phyloP scores from a whole-genome alignment of 1,284 basidiomycete genomes.

The Sanguinoderma infundibulare region DNA sequence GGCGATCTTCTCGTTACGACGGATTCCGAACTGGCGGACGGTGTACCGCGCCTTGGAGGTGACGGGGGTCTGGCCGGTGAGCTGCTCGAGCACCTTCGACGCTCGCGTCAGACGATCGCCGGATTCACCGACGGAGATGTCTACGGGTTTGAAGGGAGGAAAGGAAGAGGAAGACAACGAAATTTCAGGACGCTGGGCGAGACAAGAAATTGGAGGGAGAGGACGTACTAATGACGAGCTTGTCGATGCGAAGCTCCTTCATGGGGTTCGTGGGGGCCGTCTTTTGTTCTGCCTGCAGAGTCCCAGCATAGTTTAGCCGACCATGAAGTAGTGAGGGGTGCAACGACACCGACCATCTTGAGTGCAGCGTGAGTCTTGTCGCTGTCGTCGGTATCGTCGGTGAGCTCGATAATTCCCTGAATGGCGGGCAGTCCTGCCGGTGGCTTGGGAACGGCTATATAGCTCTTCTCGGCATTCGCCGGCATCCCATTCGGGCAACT shows the following conservation, averaged over 20 bases:
- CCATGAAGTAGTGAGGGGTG: neutral
- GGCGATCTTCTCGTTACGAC: slow-evolving; percentile 99
- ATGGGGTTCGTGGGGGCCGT: slow-evolving; percentile 90
- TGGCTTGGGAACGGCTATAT: slow-evolving; percentile 33
- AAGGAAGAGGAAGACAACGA: neutral
- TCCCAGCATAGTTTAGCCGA: slow-evolving; percentile 13
- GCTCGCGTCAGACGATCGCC: slow-evolving; percentile 99
- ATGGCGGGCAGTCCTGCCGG: slow-evolving; percentile 7
- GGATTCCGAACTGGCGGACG: slow-evolving; percentile 98
- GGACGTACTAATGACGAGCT: slow-evolving; percentile 97
- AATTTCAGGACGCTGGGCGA: neutral
- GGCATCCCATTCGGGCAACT: neutral
- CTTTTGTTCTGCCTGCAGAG: slow-evolving; percentile 82
- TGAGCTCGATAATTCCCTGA: slow-evolving; percentile 23
- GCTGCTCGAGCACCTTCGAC: slow-evolving; percentile 99
- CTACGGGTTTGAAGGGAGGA: slow-evolving; percentile 44
- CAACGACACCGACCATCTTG: slow-evolving; percentile 28
- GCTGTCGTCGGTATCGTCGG: slow-evolving; percentile 28
- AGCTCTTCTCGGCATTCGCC: slow-evolving; percentile 24
- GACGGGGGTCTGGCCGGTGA: slow-evolving; percentile 99
- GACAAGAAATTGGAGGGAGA: neutral
- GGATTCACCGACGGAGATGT: slow-evolving; percentile 99
- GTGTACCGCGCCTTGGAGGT: slow-evolving; percentile 99
- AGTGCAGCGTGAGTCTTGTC: slow-evolving; percentile 28
- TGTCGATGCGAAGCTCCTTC: slow-evolving; percentile 97